Conservation (phyloP, 148 eudicot species). For the Rhododendron kiyosumense region DNA sequence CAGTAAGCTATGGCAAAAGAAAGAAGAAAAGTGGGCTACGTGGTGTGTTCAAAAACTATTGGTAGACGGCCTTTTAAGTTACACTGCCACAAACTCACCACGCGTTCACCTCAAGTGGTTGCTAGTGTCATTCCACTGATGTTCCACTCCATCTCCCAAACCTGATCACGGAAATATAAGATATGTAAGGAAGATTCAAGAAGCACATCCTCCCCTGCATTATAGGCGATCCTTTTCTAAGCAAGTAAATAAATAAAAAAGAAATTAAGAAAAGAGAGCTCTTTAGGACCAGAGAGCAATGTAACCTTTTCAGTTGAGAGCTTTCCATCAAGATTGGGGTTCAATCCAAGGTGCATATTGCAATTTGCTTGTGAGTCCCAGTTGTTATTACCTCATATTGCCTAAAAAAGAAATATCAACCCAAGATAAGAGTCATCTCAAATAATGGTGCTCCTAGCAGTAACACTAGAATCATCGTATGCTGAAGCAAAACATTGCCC, state of each 20-base stretch:
- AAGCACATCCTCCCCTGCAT: no score
- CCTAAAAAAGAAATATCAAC: conserved; percentile 31
- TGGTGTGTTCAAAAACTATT: no score
- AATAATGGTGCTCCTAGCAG: not conserved
- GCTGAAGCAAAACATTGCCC: not conserved
- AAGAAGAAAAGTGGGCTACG: no score
- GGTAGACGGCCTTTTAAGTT: no score
- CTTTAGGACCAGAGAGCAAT: conserved; percentile 49
- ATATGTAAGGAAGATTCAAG: no score
- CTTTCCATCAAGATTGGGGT: conserved; percentile 72
- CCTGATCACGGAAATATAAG: no score
- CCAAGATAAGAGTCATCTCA: not conserved
- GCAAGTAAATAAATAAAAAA: not conserved
- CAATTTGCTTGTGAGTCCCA: conserved; percentile 68
- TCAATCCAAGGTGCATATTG: conserved; percentile 75
- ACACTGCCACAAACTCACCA: no score
- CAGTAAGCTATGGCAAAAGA: no score
- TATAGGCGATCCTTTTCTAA: no score
- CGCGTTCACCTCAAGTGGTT: no score
- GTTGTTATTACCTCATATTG: conserved; percentile 77
- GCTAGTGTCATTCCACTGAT: no score
- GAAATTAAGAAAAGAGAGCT: not conserved
- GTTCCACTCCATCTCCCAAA: no score
- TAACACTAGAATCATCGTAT: not conserved
- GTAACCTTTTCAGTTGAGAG: conserved; percentile 67